Evolutionary conservation across 352 stramenopile species (phyloP).

Genomic region (Pythium sukuiense): DNA sequence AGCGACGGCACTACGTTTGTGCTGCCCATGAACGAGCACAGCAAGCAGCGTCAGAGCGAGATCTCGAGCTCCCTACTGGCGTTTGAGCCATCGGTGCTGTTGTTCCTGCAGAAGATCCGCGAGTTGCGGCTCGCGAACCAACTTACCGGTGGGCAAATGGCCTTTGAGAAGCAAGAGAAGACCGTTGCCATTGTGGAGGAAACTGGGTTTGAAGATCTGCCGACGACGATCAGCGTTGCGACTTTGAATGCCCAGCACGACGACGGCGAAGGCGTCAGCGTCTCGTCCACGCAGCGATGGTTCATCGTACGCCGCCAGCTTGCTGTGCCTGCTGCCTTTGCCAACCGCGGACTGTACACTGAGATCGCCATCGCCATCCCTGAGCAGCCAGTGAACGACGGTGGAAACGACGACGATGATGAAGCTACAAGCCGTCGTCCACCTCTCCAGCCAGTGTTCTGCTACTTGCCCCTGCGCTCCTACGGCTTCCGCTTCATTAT

Average conservation of each 20-base stretch:
- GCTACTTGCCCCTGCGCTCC: conserved; percentile 76
- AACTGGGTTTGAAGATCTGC: neutral
- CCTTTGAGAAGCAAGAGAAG: conserved; percentile 44
- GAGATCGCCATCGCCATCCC: conserved; percentile 67
- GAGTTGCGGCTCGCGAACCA: conserved; percentile 59
- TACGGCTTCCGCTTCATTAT: conserved; percentile 87
- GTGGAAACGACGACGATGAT: conserved; percentile 17
- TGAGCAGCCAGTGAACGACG: conserved; percentile 15
- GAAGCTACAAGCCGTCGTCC: conserved; percentile 27
- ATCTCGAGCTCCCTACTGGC: conserved; percentile 66
- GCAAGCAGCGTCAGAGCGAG: conserved; percentile 38
- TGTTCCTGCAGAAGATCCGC: conserved; percentile 76
- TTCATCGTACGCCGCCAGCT: conserved; percentile 55
- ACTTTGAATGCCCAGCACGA: conserved; percentile 16
- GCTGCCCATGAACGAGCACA: conserved; percentile 63
- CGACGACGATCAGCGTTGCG: conserved; percentile 11
- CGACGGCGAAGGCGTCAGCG: neutral
- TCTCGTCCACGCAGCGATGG: conserved; percentile 50
- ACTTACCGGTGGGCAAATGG: conserved; percentile 32
- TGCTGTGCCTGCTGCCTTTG: conserved; percentile 26
- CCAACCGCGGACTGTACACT: conserved; percentile 28
- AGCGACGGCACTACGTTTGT: conserved; percentile 68
- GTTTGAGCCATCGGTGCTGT: conserved; percentile 76
- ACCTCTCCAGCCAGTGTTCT: conserved; percentile 78
- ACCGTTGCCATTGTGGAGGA: neutral